Conservation (phyloP, 371 early-diverging fungal species). For the Smittium culicis region DNA sequence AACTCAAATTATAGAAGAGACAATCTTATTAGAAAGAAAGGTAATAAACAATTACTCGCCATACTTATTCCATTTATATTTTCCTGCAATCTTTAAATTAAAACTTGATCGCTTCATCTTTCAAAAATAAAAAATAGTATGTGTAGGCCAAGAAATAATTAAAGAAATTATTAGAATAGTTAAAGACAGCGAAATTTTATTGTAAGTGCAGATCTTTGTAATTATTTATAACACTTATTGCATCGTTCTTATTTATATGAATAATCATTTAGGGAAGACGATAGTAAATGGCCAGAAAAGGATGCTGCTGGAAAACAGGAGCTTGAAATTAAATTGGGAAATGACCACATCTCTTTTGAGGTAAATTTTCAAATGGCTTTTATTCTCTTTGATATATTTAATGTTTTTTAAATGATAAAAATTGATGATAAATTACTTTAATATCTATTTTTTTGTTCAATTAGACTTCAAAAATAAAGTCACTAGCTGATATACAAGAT, state of each 20-base stretch:
- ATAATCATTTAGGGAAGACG: conserved; percentile 56
- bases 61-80: background rate
- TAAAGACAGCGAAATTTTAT: conserved; percentile 75
- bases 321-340: conserved; percentile 78
- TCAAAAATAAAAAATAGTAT: conserved; percentile 47
- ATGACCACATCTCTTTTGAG: conserved; percentile 87
- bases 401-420: no score
- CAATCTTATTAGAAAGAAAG: conserved; percentile 84
- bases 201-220: conserved; percentile 33
- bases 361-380: conserved; percentile 30
- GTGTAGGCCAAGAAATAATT: conserved; percentile 60
- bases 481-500: conserved; percentile 75
- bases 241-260: background rate
- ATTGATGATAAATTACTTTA: no score
- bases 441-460: no score
- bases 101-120: no score
- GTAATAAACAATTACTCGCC: conserved; percentile 29
- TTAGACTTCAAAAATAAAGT: conserved; percentile 81
- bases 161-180: conserved; percentile 80
- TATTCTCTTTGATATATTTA: background rate
- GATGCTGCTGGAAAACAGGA: conserved; percentile 87
- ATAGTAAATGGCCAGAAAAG: conserved; percentile 79
- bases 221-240: conserved; percentile 1
- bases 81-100: background rate
- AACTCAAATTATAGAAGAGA: conserved; percentile 96